Evolutionary conservation across 495 filamentous ascomycete genomes (phyloP).

Genomic region (Haplographium delicatum): DNA sequence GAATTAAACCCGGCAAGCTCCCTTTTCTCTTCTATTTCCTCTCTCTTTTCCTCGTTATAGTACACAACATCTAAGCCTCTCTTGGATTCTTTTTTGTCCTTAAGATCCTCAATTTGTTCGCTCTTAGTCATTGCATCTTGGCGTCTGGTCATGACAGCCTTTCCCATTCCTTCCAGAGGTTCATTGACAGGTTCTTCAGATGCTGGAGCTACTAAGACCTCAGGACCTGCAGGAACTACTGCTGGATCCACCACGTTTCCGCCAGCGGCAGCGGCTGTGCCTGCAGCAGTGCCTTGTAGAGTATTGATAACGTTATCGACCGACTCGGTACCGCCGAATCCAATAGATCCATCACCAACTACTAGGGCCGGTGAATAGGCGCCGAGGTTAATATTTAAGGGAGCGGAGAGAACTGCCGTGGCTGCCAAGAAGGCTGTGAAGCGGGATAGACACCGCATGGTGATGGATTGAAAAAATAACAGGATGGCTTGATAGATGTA

Average conservation of each 20-base stretch:
- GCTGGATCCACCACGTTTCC: background rate
- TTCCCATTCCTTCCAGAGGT: slow-evolving; percentile 9
- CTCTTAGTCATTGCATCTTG: background rate
- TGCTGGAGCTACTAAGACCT: background rate
- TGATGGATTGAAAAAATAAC: slow-evolving; percentile 3
- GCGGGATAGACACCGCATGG: slow-evolving; percentile 17
- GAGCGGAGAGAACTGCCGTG: slow-evolving; percentile 29
- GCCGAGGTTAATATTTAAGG: slow-evolving; percentile 55
- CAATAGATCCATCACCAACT: slow-evolving; percentile 54
- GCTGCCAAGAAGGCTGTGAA: slow-evolving; percentile 21
- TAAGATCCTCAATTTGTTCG: too few species aligned
- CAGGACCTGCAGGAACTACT: background rate
- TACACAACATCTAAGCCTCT: too few species aligned
- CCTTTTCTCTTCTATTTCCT: slow-evolving; percentile 33
- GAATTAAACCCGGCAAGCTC: slow-evolving; percentile 44
- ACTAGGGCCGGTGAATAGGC: slow-evolving; percentile 55
- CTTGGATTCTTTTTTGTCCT: too few species aligned
- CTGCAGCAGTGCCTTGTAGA: slow-evolving; percentile 9
- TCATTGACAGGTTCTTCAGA: background rate
- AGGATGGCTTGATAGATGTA: slow-evolving; percentile 1
- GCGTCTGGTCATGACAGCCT: slow-evolving; percentile 1
- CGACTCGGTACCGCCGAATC: slow-evolving; percentile 36
- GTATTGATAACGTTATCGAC: slow-evolving; percentile 25
- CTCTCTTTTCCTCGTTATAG: too few species aligned
- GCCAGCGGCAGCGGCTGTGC: background rate